Percentiles rank a stretch among this genome's conserved stretches.
Evolutionary conservation across 108 stramenopile species (phyloP).

Genomic region (Seminavis robusta): DNA sequence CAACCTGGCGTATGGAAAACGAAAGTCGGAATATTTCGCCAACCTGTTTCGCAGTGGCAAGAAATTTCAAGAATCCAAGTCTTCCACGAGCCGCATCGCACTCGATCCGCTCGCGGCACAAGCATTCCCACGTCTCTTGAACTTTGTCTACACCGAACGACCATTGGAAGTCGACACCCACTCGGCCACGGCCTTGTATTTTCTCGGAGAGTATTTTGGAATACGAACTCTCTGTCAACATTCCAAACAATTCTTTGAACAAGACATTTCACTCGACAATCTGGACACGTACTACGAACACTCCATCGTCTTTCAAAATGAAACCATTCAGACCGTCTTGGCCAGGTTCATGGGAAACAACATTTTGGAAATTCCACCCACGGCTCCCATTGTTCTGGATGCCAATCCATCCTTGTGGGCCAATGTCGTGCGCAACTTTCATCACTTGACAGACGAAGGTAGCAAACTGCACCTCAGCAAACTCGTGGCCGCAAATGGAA

Average conservation of each 20-base stretch:
- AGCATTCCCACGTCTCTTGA: constrained; percentile 31
- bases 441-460: background rate
- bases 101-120: constrained; percentile 15
- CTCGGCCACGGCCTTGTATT: background rate
- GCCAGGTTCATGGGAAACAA: background rate
- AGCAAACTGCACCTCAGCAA: no score
- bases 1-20: constrained; percentile 26
- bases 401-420: constrained; percentile 3
- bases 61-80: background rate
- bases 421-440: background rate
- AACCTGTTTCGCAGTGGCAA: constrained; percentile 17
- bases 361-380: background rate
- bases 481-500: no score
- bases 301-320: background rate
- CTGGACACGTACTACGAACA: background rate
- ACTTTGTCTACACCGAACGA: constrained; percentile 16
- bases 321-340: background rate
- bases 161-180: background rate
- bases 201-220: background rate
- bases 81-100: background rate
- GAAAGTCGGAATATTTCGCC: constrained; percentile 39
- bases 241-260: background rate
- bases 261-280: background rate
- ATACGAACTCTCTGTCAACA: background rate
- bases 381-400: background rate